A percentile compares a stretch with the other conserved stretches of the same genome.
phyloP scores from a whole-genome alignment of 441 rosid genomes.

The Daphne laureola region DNA sequence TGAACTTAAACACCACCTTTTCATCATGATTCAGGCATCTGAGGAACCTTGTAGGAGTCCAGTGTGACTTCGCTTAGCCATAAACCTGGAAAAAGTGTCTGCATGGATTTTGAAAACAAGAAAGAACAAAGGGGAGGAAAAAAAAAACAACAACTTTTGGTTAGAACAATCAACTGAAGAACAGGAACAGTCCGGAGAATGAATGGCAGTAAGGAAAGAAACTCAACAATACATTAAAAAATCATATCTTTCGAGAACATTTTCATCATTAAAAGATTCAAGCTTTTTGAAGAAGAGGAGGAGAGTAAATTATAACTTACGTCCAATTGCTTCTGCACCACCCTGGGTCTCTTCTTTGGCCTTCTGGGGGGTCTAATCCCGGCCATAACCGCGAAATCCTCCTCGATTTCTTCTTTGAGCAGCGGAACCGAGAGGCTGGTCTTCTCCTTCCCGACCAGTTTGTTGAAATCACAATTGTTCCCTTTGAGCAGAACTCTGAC shows the following conservation, averaged over 20 bases:
- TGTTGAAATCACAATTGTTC: neutral
- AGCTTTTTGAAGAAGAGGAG: neutral
- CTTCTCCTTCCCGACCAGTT: slow-evolving; percentile 17
- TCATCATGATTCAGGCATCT: slow-evolving; percentile 38
- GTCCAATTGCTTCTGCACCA: slow-evolving; percentile 54
- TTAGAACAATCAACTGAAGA: too few relatives aligned
- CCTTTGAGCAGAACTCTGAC: slow-evolving; percentile 15
- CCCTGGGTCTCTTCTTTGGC: slow-evolving; percentile 56
- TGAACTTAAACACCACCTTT: slow-evolving; percentile 23
- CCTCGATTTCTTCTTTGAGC: slow-evolving; percentile 42
- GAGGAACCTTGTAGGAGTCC: slow-evolving; percentile 45
- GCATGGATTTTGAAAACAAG: slow-evolving; percentile 14
- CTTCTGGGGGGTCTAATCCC: slow-evolving; percentile 46
- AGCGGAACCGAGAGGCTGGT: slow-evolving; percentile 38
- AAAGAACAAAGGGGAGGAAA: too few relatives aligned
- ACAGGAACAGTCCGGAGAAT: too few relatives aligned
- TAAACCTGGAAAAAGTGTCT: slow-evolving; percentile 53
- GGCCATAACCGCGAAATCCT: slow-evolving; percentile 44
- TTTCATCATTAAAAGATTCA: neutral
- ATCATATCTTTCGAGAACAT: neutral
- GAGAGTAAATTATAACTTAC: slow-evolving; percentile 19
- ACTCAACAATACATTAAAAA: too few relatives aligned
- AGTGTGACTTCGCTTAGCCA: slow-evolving; percentile 49
- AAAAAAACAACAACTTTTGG: neutral
- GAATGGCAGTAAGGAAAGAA: too few relatives aligned